Conservation (phyloP, 2,329 filamentous ascomycete genomes). For the Aspergillus fumigatiaffinis region DNA sequence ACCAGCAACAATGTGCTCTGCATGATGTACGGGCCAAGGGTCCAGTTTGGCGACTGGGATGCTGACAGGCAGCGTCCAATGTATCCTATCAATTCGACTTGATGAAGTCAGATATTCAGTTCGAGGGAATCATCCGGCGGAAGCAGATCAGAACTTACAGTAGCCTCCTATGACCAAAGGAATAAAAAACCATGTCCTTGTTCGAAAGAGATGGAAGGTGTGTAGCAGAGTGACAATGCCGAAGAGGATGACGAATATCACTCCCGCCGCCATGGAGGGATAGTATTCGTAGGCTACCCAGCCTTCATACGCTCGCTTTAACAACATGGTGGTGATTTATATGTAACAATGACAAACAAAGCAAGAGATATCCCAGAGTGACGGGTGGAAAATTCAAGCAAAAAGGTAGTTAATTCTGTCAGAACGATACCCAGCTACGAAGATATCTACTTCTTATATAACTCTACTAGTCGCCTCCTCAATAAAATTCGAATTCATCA, state of each 20-base stretch:
- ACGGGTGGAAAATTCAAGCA: not conserved
- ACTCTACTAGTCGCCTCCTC: not conserved
- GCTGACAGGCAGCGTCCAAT: constrained; percentile 46
- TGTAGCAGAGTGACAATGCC: constrained; percentile 14
- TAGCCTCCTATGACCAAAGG: constrained; percentile 31
- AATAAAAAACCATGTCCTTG: constrained; percentile 25
- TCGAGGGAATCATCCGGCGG: not conserved
- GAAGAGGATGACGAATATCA: constrained; percentile 23
- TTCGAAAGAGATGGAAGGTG: constrained; percentile 20
- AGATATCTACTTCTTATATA: not conserved
- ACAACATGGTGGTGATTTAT: not conserved
- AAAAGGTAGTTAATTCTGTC: not conserved
- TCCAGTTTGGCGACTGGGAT: constrained; percentile 26
- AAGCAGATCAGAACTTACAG: constrained; percentile 24
- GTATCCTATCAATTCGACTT: constrained; percentile 53
- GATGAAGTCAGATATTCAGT: not conserved
- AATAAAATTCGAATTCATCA: not conserved
- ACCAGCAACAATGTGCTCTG: constrained; percentile 25
- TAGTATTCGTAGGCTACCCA: constrained; percentile 20
- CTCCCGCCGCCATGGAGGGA: constrained; percentile 22
- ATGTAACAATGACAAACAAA: not conserved
- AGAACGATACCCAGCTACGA: not conserved
- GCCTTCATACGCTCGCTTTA: not conserved
- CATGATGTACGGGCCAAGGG: constrained; percentile 22
- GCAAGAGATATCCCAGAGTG: not conserved